Evolutionary conservation across 352 stramenopile species (phyloP).

Genomic region (Globisporangium barbulae): DNA sequence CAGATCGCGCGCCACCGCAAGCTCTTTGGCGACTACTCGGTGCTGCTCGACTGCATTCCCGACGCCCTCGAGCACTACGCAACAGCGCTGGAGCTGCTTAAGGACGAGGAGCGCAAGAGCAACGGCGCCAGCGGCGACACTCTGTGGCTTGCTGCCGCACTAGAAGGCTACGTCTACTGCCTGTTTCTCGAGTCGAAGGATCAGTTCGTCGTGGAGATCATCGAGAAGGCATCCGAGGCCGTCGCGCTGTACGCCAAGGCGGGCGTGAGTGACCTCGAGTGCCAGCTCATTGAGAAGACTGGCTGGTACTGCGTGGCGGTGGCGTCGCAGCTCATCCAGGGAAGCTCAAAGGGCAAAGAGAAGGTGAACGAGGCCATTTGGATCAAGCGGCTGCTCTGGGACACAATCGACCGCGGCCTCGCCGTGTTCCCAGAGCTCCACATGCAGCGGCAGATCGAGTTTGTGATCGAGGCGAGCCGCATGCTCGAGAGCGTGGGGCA

Average conservation of each 20-base stretch:
- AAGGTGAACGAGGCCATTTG: constrained; percentile 57
- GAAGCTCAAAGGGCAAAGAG: constrained; percentile 17
- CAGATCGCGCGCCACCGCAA: constrained; percentile 66
- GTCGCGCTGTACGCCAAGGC: constrained; percentile 62
- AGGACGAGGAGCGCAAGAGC: constrained; percentile 74
- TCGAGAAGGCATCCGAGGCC: constrained; percentile 78
- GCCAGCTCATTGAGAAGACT: constrained; percentile 61
- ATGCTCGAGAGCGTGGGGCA: constrained; percentile 70
- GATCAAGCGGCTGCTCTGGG: constrained; percentile 68
- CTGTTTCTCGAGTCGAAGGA: constrained; percentile 42
- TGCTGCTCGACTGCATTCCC: constrained; percentile 59
- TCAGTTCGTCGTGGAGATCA: constrained; percentile 68
- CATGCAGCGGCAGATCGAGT: constrained; percentile 53
- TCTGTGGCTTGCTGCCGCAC: constrained; percentile 74
- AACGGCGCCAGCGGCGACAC: constrained; percentile 39
- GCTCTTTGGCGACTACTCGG: constrained; percentile 76
- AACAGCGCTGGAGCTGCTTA: constrained; percentile 63
- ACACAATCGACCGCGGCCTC: constrained; percentile 59
- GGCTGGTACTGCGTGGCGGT: constrained; percentile 71
- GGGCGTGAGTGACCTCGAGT: constrained; percentile 66
- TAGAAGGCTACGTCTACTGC: constrained; percentile 75
- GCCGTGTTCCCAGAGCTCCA: constrained; percentile 47
- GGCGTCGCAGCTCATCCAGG: constrained; percentile 25
- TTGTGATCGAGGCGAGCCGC: constrained; percentile 56
- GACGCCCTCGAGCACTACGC: constrained; percentile 74